Conservation (phyloP, 2,329 filamentous ascomycete species). For the Penicillium sp. region DNA sequence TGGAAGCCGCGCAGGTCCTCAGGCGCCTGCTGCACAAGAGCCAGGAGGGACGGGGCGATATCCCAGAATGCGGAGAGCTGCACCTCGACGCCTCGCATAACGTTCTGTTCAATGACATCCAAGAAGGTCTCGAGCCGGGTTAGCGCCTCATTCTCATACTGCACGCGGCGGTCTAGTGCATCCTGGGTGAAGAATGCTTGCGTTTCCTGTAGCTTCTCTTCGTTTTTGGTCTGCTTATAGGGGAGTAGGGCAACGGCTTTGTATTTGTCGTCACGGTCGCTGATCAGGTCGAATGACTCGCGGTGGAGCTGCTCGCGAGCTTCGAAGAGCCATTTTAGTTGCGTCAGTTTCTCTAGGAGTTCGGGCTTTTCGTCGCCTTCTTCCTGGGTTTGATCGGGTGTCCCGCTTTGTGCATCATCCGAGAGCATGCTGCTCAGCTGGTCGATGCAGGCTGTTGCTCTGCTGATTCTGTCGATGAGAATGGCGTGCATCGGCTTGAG, state of each 20-base stretch:
- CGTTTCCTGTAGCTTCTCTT: conserved; percentile 75
- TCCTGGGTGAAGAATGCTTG: conserved; percentile 81
- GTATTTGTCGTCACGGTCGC: conserved; percentile 82
- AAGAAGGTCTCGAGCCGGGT: conserved; percentile 74
- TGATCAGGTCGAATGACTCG: conserved; percentile 78
- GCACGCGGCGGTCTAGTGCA: conserved; percentile 66
- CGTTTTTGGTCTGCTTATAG: conserved; percentile 70
- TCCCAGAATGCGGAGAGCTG: conserved; percentile 97
- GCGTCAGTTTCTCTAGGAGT: conserved; percentile 86
- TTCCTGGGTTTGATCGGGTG: conserved; percentile 83
- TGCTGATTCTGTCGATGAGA: conserved; percentile 70
- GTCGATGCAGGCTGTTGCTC: conserved; percentile 74
- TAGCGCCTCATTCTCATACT: conserved; percentile 69
- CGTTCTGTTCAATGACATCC: conserved; percentile 76
- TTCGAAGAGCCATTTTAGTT: conserved; percentile 97
- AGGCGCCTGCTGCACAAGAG: conserved; percentile 78
- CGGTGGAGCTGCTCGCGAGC: conserved; percentile 83
- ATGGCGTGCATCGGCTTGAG: conserved; percentile 81
- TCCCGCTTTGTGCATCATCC: conserved; percentile 64
- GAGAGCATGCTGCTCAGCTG: conserved; percentile 69
- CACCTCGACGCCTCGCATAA: conserved; percentile 81
- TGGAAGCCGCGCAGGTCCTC: conserved; percentile 56
- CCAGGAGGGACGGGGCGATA: conserved; percentile 78
- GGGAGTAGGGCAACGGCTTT: conserved; percentile 78
- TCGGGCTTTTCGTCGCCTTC: conserved; percentile 95